Evolutionary conservation across 208 protist species (phyloP).

Genomic region (Crithidia sp.): DNA sequence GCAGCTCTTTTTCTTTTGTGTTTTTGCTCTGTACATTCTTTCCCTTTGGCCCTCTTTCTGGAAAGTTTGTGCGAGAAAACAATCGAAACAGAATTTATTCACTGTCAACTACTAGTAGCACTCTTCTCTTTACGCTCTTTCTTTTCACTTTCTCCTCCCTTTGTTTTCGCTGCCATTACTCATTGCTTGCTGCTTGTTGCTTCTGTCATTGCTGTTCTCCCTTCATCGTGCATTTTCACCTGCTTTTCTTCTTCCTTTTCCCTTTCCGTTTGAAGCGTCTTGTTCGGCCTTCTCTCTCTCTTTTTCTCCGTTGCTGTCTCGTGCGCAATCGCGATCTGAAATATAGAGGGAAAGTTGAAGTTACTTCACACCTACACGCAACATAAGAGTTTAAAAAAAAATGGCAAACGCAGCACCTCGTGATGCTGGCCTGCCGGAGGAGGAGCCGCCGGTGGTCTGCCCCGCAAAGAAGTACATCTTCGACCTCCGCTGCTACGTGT

Average conservation of each 20-base stretch:
- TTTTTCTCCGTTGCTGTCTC: constrained; percentile 15
- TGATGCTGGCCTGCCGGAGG: neutral
- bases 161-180: neutral
- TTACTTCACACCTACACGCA: neutral
- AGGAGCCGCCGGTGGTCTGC: constrained; percentile 53
- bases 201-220: neutral
- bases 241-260: neutral
- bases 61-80: too few relatives aligned
- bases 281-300: neutral
- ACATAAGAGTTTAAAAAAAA: neutral
- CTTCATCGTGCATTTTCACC: neutral
- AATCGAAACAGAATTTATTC: too few relatives aligned
- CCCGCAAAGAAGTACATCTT: constrained; percentile 79
- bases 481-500: constrained; percentile 57
- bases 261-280: neutral
- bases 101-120: too few relatives aligned
- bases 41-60: neutral
- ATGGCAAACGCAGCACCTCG: constrained; percentile 8
- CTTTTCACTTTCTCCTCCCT: neutral
- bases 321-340: neutral
- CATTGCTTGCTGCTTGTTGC: too few relatives aligned
- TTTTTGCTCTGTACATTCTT: neutral
- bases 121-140: neutral
- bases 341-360: neutral
- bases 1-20: neutral